Conservation (phyloP, 1,284 basidiomycete genomes). For the Sparassis latifolia region DNA sequence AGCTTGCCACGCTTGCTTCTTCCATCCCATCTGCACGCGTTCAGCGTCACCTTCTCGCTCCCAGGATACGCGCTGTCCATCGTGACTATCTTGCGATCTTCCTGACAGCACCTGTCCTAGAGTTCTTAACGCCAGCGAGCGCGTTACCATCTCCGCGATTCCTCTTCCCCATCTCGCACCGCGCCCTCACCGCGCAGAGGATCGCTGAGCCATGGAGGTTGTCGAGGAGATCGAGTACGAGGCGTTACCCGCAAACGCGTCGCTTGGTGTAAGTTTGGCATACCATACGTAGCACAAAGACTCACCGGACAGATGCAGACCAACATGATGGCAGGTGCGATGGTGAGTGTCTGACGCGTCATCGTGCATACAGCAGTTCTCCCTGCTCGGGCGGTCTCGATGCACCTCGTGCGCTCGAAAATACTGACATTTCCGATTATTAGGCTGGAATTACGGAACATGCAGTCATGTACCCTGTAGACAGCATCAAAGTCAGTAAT, state of each 20-base stretch:
- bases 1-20: conserved; percentile 5
- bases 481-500: conserved; percentile 88
- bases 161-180: no score
- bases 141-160: no score
- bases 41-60: no score
- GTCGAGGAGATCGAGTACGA: conserved; percentile 70
- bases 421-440: conserved; percentile 7
- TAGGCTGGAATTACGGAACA: conserved; percentile 99
- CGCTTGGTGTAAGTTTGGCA: conserved; percentile 49
- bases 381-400: not conserved
- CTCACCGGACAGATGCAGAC: conserved; percentile 41
- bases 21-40: no score
- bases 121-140: no score
- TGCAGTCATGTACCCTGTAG: conserved; percentile 97
- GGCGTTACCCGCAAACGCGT: conserved; percentile 68
- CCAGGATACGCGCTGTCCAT: no score
- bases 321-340: conserved; percentile 95
- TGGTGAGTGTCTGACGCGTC: conserved; percentile 50
- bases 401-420: not conserved
- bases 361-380: not conserved
- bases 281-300: not conserved
- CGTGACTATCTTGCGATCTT: no score
- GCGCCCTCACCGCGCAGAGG: no score
- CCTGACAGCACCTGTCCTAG: no score
- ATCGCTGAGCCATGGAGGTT: conserved; percentile 17